phyloP scores from a whole-genome alignment of 768 basidiomycete species.

The Stropharia rugosoannulata region DNA sequence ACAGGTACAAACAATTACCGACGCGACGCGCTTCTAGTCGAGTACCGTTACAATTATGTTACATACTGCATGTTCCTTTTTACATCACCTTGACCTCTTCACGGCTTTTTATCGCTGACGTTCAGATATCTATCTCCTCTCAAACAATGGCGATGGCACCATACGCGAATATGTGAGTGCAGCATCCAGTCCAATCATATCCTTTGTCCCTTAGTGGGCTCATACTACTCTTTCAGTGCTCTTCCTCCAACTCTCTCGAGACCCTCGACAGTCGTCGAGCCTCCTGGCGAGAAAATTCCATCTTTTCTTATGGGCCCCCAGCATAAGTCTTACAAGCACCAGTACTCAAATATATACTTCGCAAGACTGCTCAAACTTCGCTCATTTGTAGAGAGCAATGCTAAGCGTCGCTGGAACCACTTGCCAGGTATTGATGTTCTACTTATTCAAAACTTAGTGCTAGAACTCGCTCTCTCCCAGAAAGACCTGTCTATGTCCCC shows the following conservation, averaged over 20 bases:
- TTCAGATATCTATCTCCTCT: too few species aligned
- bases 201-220: not conserved
- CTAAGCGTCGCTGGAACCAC: slow-evolving; percentile 38
- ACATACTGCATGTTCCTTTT: not conserved
- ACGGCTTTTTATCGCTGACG: too few species aligned
- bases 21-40: slow-evolving; percentile 16
- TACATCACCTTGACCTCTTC: not conserved
- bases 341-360: slow-evolving; percentile 61
- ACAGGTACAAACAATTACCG: slow-evolving; percentile 26
- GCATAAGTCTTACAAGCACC: slow-evolving; percentile 52
- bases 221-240: slow-evolving; percentile 15
- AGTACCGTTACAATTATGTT: slow-evolving; percentile 1
- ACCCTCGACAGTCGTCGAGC: slow-evolving; percentile 37
- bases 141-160: not conserved
- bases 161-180: slow-evolving; percentile 14
- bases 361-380: slow-evolving; percentile 42
- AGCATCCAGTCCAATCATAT: not conserved
- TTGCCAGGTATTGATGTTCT: slow-evolving; percentile 32
- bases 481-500: slow-evolving; percentile 67
- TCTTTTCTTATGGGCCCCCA: slow-evolving; percentile 43
- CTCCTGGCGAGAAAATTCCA: slow-evolving; percentile 33
- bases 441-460: not conserved
- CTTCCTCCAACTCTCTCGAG: slow-evolving; percentile 26
- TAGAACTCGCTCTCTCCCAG: slow-evolving; percentile 33
- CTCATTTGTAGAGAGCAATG: slow-evolving; percentile 37